These are phyloP conservation scores for Helicostylum pulchrum DNA, from an alignment of 192 early-diverging fungal genomes.

Conservation along the genomic window DNA sequence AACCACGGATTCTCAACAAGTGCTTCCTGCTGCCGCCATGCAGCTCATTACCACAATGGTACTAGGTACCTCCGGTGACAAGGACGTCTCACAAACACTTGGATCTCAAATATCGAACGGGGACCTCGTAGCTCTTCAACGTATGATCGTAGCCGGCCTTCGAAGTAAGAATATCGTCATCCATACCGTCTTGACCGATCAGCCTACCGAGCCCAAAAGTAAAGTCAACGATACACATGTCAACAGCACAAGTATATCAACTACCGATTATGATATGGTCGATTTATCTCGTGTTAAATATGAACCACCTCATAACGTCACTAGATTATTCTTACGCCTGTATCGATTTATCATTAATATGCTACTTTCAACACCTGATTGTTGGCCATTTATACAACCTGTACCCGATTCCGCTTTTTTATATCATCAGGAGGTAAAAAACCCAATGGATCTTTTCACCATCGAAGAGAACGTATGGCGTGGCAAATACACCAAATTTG, in stretches of 20 bases:
- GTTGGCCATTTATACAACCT: slow-evolving; percentile 37
- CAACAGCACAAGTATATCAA: not conserved
- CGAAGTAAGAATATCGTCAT: slow-evolving; percentile 27
- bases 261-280: not conserved
- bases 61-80: slow-evolving; percentile 29
- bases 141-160: slow-evolving; percentile 29
- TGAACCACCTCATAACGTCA: slow-evolving; percentile 20
- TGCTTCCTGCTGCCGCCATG: slow-evolving; percentile 25
- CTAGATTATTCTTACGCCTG: slow-evolving; percentile 26
- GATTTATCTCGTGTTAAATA: slow-evolving; percentile 24
- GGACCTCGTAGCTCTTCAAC: slow-evolving; percentile 25
- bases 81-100: slow-evolving; percentile 27
- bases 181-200: slow-evolving; percentile 15
- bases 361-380: slow-evolving; percentile 31
- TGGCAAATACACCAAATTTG: slow-evolving; percentile 36
- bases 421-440: slow-evolving; percentile 47
- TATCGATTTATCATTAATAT: slow-evolving; percentile 36
- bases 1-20: slow-evolving; percentile 26
- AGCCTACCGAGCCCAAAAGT: not conserved
- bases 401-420: slow-evolving; percentile 39
- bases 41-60: slow-evolving; percentile 32
- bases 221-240: too few relatives aligned
- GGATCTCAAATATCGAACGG: slow-evolving; percentile 34
- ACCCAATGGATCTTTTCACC: slow-evolving; percentile 53
- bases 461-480: slow-evolving; percentile 54